Conservation (phyloP, 495 filamentous ascomycete genomes). For the Aspergillus biplanus region DNA sequence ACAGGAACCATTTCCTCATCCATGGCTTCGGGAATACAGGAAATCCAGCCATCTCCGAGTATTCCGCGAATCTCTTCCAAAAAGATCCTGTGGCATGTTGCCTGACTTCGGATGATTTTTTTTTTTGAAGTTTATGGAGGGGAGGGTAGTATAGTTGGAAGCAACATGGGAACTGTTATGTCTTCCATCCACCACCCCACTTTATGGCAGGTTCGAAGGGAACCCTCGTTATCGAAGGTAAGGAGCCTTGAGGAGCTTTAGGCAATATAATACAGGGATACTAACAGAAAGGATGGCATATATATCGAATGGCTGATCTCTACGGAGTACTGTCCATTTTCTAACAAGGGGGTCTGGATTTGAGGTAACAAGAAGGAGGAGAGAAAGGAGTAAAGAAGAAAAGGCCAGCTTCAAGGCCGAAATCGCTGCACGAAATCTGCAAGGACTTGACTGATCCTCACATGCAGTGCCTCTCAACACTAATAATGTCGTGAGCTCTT, state of each 20-base stretch:
- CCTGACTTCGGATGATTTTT: not conserved
- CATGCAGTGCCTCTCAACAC: conserved; percentile 16
- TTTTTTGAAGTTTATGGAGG: no score
- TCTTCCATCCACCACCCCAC: no score
- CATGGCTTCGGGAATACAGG: conserved; percentile 2
- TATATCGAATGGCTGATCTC: no score
- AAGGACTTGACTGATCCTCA: conserved; percentile 34
- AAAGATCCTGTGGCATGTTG: not conserved
- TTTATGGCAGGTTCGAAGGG: no score
- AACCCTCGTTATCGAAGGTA: no score
- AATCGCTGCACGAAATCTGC: conserved; percentile 36
- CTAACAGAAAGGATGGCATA: no score
- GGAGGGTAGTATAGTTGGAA: no score
- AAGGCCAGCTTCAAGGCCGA: conserved; percentile 15
- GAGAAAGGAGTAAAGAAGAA: not conserved
- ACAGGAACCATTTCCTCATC: not conserved
- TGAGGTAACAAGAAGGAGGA: conserved; percentile 2
- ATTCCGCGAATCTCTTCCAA: not conserved
- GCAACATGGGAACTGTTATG: no score
- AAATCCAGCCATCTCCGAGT: not conserved
- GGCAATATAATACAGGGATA: no score
- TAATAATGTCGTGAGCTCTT: conserved; percentile 25
- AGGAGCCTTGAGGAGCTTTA: no score
- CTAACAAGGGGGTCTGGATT: no score
- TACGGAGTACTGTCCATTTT: no score